A percentile compares a stretch with the other conserved stretches of the same genome.
These are phyloP conservation scores for Porodaedalea pini DNA, from an alignment of 1,284 basidiomycete species.

Conservation along the genomic window DNA sequence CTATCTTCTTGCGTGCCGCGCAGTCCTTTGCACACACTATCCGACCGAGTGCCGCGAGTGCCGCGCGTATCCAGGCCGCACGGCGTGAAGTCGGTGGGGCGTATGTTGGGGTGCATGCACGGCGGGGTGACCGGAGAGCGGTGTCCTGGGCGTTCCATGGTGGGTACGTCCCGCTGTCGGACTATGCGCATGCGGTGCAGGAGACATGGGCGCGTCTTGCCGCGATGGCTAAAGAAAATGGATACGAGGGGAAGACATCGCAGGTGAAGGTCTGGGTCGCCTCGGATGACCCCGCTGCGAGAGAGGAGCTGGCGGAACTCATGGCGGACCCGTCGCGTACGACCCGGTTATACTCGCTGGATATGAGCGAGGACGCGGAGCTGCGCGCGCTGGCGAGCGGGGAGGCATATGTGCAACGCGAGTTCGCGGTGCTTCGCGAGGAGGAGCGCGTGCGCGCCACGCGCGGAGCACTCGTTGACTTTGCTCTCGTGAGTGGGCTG, in stretches of 20 bases:
- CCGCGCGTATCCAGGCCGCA: slow-evolving; percentile 45
- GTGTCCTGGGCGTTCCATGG: slow-evolving; percentile 43
- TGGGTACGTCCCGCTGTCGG: slow-evolving; percentile 45
- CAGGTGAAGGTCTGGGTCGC: slow-evolving; percentile 45
- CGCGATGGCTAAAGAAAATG: slow-evolving; percentile 21
- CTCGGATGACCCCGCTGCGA: slow-evolving; percentile 50
- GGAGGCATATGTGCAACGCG: slow-evolving; percentile 50
- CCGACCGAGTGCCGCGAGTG: slow-evolving; percentile 45
- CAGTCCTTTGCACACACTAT: slow-evolving; percentile 51
- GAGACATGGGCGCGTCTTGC: slow-evolving; percentile 43
- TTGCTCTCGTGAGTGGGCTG: slow-evolving; percentile 56
- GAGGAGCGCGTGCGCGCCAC: slow-evolving; percentile 47
- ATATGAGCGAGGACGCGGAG: slow-evolving; percentile 37
- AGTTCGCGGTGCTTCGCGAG: slow-evolving; percentile 42
- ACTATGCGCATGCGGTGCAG: slow-evolving; percentile 43
- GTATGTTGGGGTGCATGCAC: slow-evolving; percentile 57
- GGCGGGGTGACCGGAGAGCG: slow-evolving; percentile 53
- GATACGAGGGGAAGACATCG: background rate
- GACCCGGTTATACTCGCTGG: slow-evolving; percentile 40
- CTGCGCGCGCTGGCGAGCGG: slow-evolving; percentile 50
- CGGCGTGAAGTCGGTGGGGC: slow-evolving; percentile 40
- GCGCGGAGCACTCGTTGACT: slow-evolving; percentile 61
- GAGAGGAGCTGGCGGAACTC: slow-evolving; percentile 40
- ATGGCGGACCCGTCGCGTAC: slow-evolving; percentile 32
- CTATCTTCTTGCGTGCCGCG: slow-evolving; percentile 46